Evolutionary conservation across 2,329 filamentous ascomycete genomes (phyloP), one percentile per base, ranked within the genome.

Genomic region (Nigrograna mackinnonii): DNA sequence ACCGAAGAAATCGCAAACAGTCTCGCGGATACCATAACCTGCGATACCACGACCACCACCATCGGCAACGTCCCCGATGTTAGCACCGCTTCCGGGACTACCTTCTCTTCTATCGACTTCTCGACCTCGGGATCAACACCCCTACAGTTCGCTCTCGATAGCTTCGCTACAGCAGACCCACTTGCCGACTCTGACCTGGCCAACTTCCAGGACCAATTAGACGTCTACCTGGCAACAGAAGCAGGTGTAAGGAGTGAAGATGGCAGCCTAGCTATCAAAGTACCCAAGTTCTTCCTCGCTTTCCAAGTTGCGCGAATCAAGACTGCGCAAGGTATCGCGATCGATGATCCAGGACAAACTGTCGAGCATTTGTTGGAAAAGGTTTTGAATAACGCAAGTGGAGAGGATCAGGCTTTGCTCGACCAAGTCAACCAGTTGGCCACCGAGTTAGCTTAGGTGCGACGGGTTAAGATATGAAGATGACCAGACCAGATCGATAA

Each of bases 281-380:
- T 79, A 4, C 81, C 81, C 47, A 84, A 84, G 64, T 84, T 84
- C 74, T 84, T 84, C 61, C 60, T 84, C 31, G 67, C 75, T 45
- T 78, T 82, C 60, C 81, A 84, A 64, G 73, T 83, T 22, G 75
- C 76, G 30, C 70, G 80, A 17, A 83, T 84, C 50, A 71, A 79
- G 64, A 80, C 79, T 0, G 81, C 81, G 0, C 78, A 83, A 66
- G 80, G 81, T 0, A 77, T 75, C 38, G 62, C 74, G 31, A 79
- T 79, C 2, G 67, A 71, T 1, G 75, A 68, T n/a, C 63, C 80
- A 0, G 78, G 75, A 6, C 63, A 69, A 55, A 76, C 78, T 58
- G 79, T 84, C 7, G 74, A 81, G 39, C 80, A 84, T 59, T 65
- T 83, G 43, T 60, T 75, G 35, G 76, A 73, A 32, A 84, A 84